Percentiles rank a stretch among this genome's conserved stretches.
Evolutionary conservation across 2,329 filamentous ascomycete genomes (phyloP).

Genomic region (Macrophomina tecta): DNA sequence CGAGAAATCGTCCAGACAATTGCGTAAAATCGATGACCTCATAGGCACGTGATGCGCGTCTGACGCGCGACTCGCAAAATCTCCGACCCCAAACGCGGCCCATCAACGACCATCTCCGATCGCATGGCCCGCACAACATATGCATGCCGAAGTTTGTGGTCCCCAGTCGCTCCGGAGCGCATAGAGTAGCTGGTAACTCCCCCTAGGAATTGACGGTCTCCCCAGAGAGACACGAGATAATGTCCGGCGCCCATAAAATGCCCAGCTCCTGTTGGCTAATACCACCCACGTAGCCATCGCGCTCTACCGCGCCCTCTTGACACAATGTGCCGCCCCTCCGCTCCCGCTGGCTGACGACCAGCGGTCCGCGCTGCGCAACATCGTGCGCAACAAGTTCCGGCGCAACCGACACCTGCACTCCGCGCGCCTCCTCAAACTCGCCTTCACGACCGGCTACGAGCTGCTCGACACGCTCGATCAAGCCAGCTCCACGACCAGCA

Average conservation of each 20-base stretch:
- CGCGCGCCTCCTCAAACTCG: slow-evolving; percentile 64
- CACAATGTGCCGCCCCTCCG: slow-evolving; percentile 60
- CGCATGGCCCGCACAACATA: slow-evolving; percentile 27
- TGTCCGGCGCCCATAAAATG: no score
- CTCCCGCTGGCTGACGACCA: slow-evolving; percentile 56
- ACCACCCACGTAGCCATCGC: slow-evolving; percentile 62
- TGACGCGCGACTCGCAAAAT: slow-evolving; percentile 7
- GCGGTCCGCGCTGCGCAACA: slow-evolving; percentile 59
- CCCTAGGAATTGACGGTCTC: not conserved
- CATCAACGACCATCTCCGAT: not conserved
- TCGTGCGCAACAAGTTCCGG: slow-evolving; percentile 68
- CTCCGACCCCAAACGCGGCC: slow-evolving; percentile 1
- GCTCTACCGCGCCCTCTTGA: slow-evolving; percentile 73
- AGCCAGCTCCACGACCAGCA: not conserved
- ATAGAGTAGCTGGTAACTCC: slow-evolving; percentile 58
- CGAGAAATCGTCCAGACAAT: not conserved
- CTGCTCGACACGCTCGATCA: not conserved
- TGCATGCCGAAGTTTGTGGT: slow-evolving; percentile 55
- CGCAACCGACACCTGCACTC: slow-evolving; percentile 65
- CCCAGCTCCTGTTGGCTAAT: no score
- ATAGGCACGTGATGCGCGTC: slow-evolving; percentile 15
- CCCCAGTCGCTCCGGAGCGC: slow-evolving; percentile 55
- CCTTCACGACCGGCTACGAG: slow-evolving; percentile 67
- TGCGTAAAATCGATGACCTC: slow-evolving; percentile 9
- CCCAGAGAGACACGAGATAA: no score